Base-by-base conservation (phyloP, 2,329 filamentous ascomycete species). In the Neofusicoccum kwambonambiense region DNA sequence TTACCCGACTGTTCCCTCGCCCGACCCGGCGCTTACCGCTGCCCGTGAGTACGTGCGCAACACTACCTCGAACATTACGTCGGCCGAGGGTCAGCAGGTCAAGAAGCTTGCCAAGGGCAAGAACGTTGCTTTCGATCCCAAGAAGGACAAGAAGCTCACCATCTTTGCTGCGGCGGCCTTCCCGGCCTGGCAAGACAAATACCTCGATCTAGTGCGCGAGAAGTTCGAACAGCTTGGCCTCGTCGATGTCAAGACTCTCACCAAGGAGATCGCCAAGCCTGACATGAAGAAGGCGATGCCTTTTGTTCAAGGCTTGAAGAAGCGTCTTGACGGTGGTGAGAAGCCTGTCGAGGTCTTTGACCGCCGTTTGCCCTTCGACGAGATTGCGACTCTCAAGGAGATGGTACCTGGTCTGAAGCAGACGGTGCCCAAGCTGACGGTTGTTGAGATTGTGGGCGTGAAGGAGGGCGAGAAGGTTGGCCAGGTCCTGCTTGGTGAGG, bases 221-320 rank as follows among this genome's bases (percentile, higher is more conserved):
- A 81, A 87, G 67, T 92, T 92, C 79, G 84, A 91, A 67, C 77
- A 84, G 17, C 70, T 84, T 54, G 86, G 80, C 69, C 82, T 90
- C 68, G 88, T 90, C 69, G 89, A 96, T 74, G 91, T 96, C 76
- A 96, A 96, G 82, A 87, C 87, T 64, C 82, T 97, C 52, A 91
- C 88, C 72, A 88, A 87, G 69, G 86, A 88, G 74, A 89, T 97
- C 65, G 88, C 87, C 70, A 96, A 96, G 83, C 84, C 92, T 74
- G 91, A 96, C 80, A 92, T 93, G 85, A 99, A 98, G 87, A 95
- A 96, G 81, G 94, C 93, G 2, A 98, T 98, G 94, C 95, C 95
- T 0, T 98, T 97, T 74, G 89, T 97, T 57, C 93, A 98, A 80
- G 80, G 77, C 6, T 82, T 98, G 66, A 97, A 97, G 89, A 91